Base-by-base conservation (phyloP, 345 rosid genomes). In the Rubroshorea leprosula region DNA sequence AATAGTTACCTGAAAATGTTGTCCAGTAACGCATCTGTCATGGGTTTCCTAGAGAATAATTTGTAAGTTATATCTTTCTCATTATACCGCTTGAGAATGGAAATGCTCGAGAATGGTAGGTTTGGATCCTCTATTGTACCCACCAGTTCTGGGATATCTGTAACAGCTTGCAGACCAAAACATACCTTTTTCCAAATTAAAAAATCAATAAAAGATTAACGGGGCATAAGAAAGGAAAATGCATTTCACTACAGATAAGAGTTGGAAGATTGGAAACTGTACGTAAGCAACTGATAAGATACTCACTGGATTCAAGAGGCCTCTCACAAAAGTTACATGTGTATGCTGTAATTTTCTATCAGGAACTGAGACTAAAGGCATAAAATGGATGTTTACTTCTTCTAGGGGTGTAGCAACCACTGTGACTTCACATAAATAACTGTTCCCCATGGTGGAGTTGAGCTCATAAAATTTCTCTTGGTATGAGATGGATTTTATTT, bases 311-410 rank as follows among this genome's bases (percentile, higher is more conserved):
- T 83, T 86, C 69, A 86, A 60, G 61, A 85, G 74, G 29, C 99
- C 99, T 60, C 91, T 85, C 67, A 89, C 87, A 56, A 93, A 93
- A 39, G 96, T 93, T n/a, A 96, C 80, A 66, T 84, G 89, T 5
- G 99, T 89, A 61, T 86, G 97, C 74, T 93, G 97, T 46, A 93
- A 64, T 55, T 83, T 75, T 77, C 97, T 80, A 56, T 74, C 67
- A 14, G 97, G 97, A 73, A 93, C 46, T 11, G 81, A 82, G 60
- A 85, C 64, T 13, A 73, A 63, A 38, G 99, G 97, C 17, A 72
- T 68, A 59, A 93, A 86, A 49, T 46, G 81, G 63, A 93, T 76
- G 71, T 76, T 71, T 64, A 80, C 68, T 57, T 93, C 96, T 63
- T 89, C 97, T 17, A 93, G 53, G 1, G 99, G 97, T 29, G 90